Evolutionary conservation across 192 early-diverging fungal species (phyloP).

Genomic region (Radiomyces spectabilis): DNA sequence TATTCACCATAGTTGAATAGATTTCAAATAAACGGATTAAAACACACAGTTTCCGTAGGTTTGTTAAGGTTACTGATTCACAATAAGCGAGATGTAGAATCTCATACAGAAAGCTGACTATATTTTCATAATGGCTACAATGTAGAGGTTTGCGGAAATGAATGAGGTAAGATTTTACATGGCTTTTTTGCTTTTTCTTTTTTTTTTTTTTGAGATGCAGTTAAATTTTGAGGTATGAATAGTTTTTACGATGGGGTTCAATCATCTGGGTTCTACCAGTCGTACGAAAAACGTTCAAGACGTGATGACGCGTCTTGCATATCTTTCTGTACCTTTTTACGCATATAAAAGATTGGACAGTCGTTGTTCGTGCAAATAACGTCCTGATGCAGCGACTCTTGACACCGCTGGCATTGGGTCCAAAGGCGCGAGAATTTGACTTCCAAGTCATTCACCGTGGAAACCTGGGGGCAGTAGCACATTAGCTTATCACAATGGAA

Average conservation of each 20-base stretch:
- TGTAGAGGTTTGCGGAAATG: no score
- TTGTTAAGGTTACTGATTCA: no score
- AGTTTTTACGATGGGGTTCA: no score
- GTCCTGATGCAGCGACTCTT: slow-evolving; percentile 89
- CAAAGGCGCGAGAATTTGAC: slow-evolving; percentile 79
- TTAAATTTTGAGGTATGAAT: no score
- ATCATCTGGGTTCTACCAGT: slow-evolving; percentile 3
- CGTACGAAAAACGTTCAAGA: slow-evolving; percentile 70
- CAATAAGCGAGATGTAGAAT: no score
- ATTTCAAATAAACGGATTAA: no score
- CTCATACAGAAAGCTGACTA: no score
- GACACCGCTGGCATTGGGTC: slow-evolving; percentile 98
- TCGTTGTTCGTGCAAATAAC: slow-evolving; percentile 92
- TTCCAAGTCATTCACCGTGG: slow-evolving; percentile 63
- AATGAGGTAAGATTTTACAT: neutral
- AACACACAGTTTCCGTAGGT: no score
- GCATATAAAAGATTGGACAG: slow-evolving; percentile 98
- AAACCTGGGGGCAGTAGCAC: no score
- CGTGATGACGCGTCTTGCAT: slow-evolving; percentile 62
- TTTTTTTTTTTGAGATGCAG: neutral
- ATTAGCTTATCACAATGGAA: no score
- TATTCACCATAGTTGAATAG: no score
- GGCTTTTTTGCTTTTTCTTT: neutral
- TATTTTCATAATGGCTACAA: no score
- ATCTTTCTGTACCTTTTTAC: slow-evolving; percentile 93